Percentiles rank a stretch among this genome's conserved stretches.
These are phyloP conservation scores for Novymonas esmeraldas DNA, from an alignment of 208 protist species.

Conservation along the genomic window DNA sequence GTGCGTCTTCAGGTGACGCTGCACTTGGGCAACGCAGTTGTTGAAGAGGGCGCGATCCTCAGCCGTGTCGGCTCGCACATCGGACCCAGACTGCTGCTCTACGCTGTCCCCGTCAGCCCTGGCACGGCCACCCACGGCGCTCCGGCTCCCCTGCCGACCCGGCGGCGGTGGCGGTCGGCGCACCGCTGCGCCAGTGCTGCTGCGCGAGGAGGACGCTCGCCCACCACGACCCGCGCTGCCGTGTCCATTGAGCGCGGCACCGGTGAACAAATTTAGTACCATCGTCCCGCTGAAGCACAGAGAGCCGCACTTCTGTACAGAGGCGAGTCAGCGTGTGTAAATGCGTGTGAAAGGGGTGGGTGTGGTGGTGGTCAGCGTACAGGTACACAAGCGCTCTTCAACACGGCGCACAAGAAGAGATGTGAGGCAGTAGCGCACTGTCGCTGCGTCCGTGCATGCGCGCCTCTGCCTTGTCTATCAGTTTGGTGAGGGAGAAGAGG, in stretches of 20 bases:
- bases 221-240: slow-evolving; percentile 4
- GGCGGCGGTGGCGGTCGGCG: slow-evolving; percentile 6
- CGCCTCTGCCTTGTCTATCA: neutral
- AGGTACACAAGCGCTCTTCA: too few relatives aligned
- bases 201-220: slow-evolving; percentile 15
- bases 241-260: slow-evolving; percentile 21
- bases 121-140: too few relatives aligned
- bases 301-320: neutral
- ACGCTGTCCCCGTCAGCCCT: too few relatives aligned
- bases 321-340: neutral
- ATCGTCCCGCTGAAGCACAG: slow-evolving; percentile 7
- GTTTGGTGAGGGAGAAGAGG: neutral
- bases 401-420: too few relatives aligned
- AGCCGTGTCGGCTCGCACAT: slow-evolving; percentile 19
- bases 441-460: too few relatives aligned
- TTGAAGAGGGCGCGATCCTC: slow-evolving; percentile 70
- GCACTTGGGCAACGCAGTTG: slow-evolving; percentile 83
- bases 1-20: slow-evolving; percentile 77
- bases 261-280: slow-evolving; percentile 41
- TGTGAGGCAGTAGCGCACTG: too few relatives aligned
- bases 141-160: slow-evolving; percentile 9
- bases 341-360: too few relatives aligned
- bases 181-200: slow-evolving; percentile 13
- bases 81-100: neutral
- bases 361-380: too few relatives aligned